Conservation (phyloP, 179 eudicot genomes). For the Beta macrorhiza region DNA sequence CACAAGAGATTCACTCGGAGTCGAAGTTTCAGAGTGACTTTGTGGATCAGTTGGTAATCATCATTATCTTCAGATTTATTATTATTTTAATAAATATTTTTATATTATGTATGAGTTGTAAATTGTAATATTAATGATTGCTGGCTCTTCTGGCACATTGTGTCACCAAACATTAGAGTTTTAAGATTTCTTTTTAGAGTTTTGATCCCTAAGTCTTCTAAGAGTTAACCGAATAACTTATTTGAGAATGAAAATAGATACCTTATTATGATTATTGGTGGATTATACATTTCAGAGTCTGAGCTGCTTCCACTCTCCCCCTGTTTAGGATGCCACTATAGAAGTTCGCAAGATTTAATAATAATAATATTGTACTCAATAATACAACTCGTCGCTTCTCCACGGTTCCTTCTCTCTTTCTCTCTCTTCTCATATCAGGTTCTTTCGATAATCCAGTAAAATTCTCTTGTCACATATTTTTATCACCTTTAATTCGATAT, state of each 20-base stretch:
- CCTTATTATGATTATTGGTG: not conserved
- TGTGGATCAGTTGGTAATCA: constrained; percentile 76
- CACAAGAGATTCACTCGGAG: constrained; percentile 78
- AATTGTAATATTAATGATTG: not conserved
- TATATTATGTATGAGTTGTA: not conserved
- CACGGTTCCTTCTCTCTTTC: no score
- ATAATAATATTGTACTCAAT: not conserved
- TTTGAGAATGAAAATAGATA: not conserved
- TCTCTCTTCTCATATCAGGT: no score
- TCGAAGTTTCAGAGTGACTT: constrained; percentile 85
- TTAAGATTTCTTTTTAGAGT: not conserved
- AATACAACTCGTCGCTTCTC: no score
- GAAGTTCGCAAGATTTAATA: not conserved
- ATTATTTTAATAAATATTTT: not conserved
- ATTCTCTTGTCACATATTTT: no score
- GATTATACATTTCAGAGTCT: not conserved
- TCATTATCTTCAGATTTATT: not conserved
- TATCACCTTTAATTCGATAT: no score
- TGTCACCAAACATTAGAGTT: not conserved
- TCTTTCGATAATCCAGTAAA: no score
- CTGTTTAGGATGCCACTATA: not conserved
- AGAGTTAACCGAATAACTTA: not conserved
- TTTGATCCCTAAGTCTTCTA: not conserved
- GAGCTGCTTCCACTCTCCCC: not conserved
- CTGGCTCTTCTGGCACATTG: not conserved